Base-by-base conservation (phyloP, 2,329 filamentous ascomycete genomes). In the Cordyceps javanica region DNA sequence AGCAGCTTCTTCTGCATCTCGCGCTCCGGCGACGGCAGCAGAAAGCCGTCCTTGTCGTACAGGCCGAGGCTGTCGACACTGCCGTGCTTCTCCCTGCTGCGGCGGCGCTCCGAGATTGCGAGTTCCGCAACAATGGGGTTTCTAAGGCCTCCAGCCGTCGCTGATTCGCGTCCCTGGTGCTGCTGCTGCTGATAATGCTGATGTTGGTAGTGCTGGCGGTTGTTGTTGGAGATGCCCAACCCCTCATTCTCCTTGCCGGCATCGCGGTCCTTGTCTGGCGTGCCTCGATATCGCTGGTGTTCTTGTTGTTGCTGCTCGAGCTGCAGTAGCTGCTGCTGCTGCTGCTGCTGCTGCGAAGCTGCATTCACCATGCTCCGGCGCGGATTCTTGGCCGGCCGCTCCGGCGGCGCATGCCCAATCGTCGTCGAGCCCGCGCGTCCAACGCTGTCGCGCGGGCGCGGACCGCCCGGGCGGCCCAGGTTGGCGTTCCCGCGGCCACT, bases 41-140 rank as follows among this genome's bases (percentile, higher is more conserved):
- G 62, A 52, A 79, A 79, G 2, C 76, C 77, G 28, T 79, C 74
- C 50, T 70, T 65, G 59, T 79, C 76, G 60, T 79, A 79, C 50
- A 77, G 54, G 1, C 73, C 73, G 30, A 75, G 58, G 34, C 73
- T 78, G 21, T 76, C 74, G 1, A 68, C 64, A 16, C 74, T 75
- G 21, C 60, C 61, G 1, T 67, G 60, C 32, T 61, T 61, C n/a
- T 62, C 59, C 8, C 62, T 58, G 60, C 62, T 63, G 16, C 51
- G 58, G 16, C 51, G 58, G 25, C 42, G 55, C 16, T 64, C 63
- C 8, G 65, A 66, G 2, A 60, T 59, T 5, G 64, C 59, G 14
- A 69, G 55, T 21, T 69, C 67, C 11, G 62, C 66, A 16, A 70
- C 65, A 2, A 68, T 59, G 54, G 62, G 68, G 5, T 61, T 56